Conservation (phyloP, 257 asterid species). For the Solanum chmielewskii region DNA sequence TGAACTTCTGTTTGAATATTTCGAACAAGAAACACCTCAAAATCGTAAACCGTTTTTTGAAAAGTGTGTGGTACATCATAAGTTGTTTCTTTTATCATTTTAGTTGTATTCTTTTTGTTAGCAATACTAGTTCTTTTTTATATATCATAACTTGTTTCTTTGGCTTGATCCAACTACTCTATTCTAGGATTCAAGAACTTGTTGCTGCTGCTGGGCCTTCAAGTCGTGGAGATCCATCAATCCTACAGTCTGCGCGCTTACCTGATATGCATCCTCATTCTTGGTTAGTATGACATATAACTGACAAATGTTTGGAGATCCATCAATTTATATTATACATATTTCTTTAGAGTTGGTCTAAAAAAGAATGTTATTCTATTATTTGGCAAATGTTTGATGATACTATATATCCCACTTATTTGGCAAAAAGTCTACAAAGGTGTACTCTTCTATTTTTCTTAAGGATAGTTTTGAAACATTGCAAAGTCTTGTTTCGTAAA, state of each 20-base stretch:
- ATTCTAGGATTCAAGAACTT: slow-evolving; percentile 9
- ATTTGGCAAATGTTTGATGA: not conserved
- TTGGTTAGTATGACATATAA: slow-evolving; percentile 5
- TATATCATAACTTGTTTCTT: not conserved
- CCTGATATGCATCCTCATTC: slow-evolving; percentile 8
- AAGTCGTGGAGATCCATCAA: slow-evolving; percentile 7
- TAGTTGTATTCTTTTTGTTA: not conserved
- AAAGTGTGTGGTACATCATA: slow-evolving; percentile 5
- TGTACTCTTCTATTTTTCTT: no score
- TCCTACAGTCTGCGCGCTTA: not conserved
- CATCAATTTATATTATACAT: not conserved
- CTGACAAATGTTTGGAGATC: not conserved
- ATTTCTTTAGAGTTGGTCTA: not conserved
- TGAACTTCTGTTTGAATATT: slow-evolving; percentile 18
- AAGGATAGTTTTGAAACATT: no score
- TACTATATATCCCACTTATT: not conserved
- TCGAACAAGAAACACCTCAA: slow-evolving; percentile 12
- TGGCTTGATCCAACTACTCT: not conserved
- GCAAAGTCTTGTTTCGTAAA: no score
- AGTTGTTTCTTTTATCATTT: not conserved
- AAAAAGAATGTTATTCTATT: not conserved
- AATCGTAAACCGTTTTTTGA: slow-evolving; percentile 11
- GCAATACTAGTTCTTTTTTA: not conserved
- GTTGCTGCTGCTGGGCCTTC: not conserved
- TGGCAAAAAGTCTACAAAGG: not conserved